Evolutionary conservation across 2,329 filamentous ascomycete species (phyloP), one percentile per base, ranked within the genome.

Genomic region (Alternaria ventricosa): DNA sequence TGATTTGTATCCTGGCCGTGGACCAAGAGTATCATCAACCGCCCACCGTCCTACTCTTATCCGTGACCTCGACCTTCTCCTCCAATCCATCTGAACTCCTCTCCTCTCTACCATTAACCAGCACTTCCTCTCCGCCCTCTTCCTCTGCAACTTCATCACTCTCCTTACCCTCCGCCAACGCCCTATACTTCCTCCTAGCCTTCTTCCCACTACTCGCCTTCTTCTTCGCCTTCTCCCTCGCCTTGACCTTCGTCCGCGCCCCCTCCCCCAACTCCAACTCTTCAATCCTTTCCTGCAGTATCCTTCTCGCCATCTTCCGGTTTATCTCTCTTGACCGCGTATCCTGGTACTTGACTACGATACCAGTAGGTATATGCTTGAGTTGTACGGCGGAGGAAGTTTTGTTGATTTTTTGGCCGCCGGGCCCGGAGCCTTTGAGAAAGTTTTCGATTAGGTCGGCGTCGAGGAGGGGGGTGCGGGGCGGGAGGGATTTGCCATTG

Each of bases 351-450:
- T 99, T 99, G 67, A 99, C 88, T 13, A 98, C 94, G 57, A 97
- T 89, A 65, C 95, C 95, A 1, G 94, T 97, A 6, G 95, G 93
- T 15, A 92, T 82, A 80, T 99, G 96, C 71, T 91, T 96, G 36
- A 99, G 85, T 79, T 99, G 96, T 3, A 97, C 95, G 41, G 95
- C 95, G 0, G 93, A 97, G 69, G 90, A 94, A 25, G 96, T 99
- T 88, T 99, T 99, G 82, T 99, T 99, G 82, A 98, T 98, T 79
- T 97, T 97, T 78, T 99, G 96, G 0, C 96, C 96, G 23, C 96
- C 96, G 0, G 96, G 95, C 2, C 96, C 96, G 71, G 89, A 92
- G 72, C 96, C 96, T 78, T 96, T 97, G 64, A 99, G 86, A 81
- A 96, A 98, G 45, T 86, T 87, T 75, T 97, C 92, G 60, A 90